A percentile compares a stretch with the other conserved stretches of the same genome.
Conservation (phyloP, 2,329 filamentous ascomycete species). For the Neonectria ditissima region DNA sequence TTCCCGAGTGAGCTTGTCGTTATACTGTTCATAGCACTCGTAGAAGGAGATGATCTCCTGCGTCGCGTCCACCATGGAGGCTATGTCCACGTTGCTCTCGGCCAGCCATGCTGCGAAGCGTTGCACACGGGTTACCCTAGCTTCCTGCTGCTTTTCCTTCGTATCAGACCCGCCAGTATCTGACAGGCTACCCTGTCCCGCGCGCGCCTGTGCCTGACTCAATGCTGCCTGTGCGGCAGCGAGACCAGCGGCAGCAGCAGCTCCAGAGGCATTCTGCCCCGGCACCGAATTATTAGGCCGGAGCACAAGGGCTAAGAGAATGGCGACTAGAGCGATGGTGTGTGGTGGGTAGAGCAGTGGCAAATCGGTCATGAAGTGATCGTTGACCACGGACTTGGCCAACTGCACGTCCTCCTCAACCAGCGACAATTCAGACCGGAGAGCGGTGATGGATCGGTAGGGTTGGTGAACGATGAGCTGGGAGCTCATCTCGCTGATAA, state of each 20-base stretch:
- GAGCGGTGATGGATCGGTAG: constrained; percentile 81
- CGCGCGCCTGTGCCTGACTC: constrained; percentile 57
- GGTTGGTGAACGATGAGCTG: constrained; percentile 93
- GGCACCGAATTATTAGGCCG: constrained; percentile 63
- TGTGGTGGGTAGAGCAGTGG: constrained; percentile 88
- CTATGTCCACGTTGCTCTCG: constrained; percentile 86
- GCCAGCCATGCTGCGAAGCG: constrained; percentile 81
- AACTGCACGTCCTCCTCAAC: constrained; percentile 82
- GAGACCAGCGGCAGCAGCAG: constrained; percentile 56
- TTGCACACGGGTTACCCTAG: constrained; percentile 73
- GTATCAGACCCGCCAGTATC: constrained; percentile 40
- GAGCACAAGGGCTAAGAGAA: constrained; percentile 86
- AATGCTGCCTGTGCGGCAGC: constrained; percentile 63
- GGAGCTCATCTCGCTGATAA: constrained; percentile 91
- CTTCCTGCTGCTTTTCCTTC: constrained; percentile 65
- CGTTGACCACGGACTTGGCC: constrained; percentile 88
- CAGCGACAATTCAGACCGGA: constrained; percentile 77
- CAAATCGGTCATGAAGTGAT: constrained; percentile 93
- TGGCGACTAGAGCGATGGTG: constrained; percentile 85
- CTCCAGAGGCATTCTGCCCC: constrained; percentile 46
- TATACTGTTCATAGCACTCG: constrained; percentile 73
- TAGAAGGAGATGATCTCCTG: constrained; percentile 94
- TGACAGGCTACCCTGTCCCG: constrained; percentile 36
- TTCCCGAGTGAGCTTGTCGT: constrained; percentile 69
- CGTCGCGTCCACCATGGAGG: constrained; percentile 86